Evolutionary conservation across 228 moss, liverwort and hornwort genomes (phyloP), one percentile per base, ranked within the genome.

Genomic region (Sphagnum magellanicum): DNA sequence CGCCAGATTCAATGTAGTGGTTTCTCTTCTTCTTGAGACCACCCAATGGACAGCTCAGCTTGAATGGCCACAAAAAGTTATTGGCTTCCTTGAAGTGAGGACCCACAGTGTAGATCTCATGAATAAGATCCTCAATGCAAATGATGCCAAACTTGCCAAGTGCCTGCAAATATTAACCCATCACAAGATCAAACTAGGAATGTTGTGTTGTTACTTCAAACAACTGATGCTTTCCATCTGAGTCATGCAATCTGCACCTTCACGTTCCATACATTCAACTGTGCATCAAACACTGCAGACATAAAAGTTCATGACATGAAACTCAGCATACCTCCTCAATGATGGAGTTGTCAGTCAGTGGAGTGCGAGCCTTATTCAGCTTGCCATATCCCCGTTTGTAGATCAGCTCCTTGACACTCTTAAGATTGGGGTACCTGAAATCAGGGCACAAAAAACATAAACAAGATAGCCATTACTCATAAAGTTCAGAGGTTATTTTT

Each of bases 371-470:
- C 75, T 90, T 94, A 67, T 85, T 73, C 48, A 81, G 61, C 81
- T 83, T 91, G 16, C 90, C 90, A 62, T 90, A 83, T 58, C 94
- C 91, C 15, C 94, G 90, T 79, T 94, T 94, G 79, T 90, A 91
- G 53, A 94, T 88, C 68, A 91, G 84, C 78, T 94, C 94, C 70
- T 78, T 79, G n/a, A 94, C 94, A 65, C 78, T 94, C 70, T 84
- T 88, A 73, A 95, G 65, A 74, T 85, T 92, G 4, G 92, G 94
- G 53, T 88, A 88, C 49, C 92, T 92, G 81, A 8, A 6, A 15
- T 46, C 48, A 63, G 16, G 48, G 0, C 57, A 67, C 50, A 52
- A 4, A 4, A 0, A 53, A 49, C 0, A 46, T n/a, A 52, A 32
- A 53, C 0, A 32, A 32, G 32, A 32, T 32, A 1, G 32, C 32